Evolutionary conservation across 768 basidiomycete genomes (phyloP).

Genomic region (Podaxis sp.): DNA sequence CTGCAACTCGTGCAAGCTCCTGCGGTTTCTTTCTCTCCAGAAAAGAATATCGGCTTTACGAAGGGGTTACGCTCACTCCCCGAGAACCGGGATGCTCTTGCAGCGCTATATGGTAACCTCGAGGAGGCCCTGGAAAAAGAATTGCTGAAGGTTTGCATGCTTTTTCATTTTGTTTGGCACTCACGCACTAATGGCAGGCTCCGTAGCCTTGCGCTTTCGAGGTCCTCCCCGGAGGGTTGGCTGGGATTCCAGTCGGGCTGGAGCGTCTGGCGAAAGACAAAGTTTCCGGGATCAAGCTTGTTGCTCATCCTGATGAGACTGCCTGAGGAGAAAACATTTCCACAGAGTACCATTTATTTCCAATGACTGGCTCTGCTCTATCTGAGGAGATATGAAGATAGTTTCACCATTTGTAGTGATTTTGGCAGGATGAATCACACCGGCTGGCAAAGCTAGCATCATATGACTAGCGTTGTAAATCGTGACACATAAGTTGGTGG

Average conservation of each 20-base stretch:
- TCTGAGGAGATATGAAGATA: no score
- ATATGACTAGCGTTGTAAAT: no score
- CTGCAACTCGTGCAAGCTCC: conserved; percentile 18
- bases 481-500: no score
- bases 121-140: conserved; percentile 30
- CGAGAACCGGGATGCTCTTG: conserved; percentile 18
- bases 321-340: no score
- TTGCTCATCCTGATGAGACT: conserved; percentile 13
- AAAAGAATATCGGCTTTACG: conserved; percentile 17
- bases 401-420: no score
- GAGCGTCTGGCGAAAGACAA: conserved; percentile 12
- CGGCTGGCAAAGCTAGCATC: no score
- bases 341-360: no score
- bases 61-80: conserved; percentile 23
- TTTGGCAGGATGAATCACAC: no score
- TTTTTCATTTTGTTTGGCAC: neutral
- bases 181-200: neutral
- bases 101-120: conserved; percentile 22
- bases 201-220: conserved; percentile 7
- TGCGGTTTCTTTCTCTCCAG: neutral
- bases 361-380: no score
- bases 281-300: conserved; percentile 17
- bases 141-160: conserved; percentile 28
- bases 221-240: conserved; percentile 10
- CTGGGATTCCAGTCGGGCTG: conserved; percentile 12